Evolutionary conservation across 768 basidiomycete species (phyloP).

Genomic region (Lepiota brunneoincarnata): DNA sequence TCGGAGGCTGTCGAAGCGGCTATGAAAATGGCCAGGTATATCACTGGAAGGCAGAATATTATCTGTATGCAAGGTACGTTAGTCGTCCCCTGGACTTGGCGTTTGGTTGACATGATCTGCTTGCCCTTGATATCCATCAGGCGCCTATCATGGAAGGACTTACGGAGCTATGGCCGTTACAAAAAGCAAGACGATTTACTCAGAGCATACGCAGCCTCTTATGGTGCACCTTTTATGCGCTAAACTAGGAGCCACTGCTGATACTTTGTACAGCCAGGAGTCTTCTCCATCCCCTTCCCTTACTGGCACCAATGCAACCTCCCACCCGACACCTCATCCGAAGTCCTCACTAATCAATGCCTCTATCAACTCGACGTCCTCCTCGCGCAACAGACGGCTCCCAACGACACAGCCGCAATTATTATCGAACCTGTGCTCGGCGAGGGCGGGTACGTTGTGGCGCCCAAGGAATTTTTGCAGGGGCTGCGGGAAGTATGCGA

Average conservation of each 20-base stretch:
- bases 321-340: constrained; percentile 49
- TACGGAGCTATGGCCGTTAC: constrained; percentile 93
- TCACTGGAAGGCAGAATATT: constrained; percentile 83
- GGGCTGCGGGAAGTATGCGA: constrained; percentile 87
- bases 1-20: constrained; percentile 91
- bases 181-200: constrained; percentile 91
- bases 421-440: constrained; percentile 91
- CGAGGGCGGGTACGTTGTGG: constrained; percentile 94
- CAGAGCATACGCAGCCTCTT: constrained; percentile 70
- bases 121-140: too few relatives aligned
- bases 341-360: constrained; percentile 57
- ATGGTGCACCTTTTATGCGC: constrained; percentile 56
- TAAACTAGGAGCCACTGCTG: not conserved
- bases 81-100: constrained; percentile 24
- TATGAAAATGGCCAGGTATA: constrained; percentile 78
- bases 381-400: constrained; percentile 72
- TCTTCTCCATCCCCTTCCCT: constrained; percentile 79
- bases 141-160: constrained; percentile 87
- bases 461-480: constrained; percentile 74
- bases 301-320: constrained; percentile 88
- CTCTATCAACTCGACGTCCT: constrained; percentile 83
- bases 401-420: constrained; percentile 89
- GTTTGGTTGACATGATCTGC: too few relatives aligned
- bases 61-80: constrained; percentile 75
- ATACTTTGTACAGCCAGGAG: constrained; percentile 61